A percentile compares a stretch with the other conserved stretches of the same genome.
phyloP scores from a whole-genome alignment of 495 filamentous ascomycete species.

The Penicillium subrubescens region DNA sequence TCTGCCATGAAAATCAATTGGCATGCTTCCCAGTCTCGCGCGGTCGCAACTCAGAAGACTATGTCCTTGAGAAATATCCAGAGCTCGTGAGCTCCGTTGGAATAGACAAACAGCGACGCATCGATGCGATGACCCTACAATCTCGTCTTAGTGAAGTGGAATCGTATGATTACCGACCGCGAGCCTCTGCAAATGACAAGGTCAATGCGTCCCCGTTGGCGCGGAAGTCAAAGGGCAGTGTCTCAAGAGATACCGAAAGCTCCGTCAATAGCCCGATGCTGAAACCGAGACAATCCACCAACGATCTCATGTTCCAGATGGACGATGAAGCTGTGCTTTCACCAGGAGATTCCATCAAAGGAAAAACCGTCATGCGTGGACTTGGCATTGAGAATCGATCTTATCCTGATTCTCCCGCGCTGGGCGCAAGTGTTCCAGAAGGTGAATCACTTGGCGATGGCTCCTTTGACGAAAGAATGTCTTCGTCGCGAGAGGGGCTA shows the following conservation, averaged over 20 bases:
- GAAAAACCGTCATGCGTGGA: slow-evolving; percentile 35
- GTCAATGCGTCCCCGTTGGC: slow-evolving; percentile 51
- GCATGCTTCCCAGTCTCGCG: slow-evolving; percentile 72
- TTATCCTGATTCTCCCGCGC: slow-evolving; percentile 31
- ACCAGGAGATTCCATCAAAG: slow-evolving; percentile 30
- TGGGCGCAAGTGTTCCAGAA: slow-evolving; percentile 34
- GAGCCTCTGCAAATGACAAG: slow-evolving; percentile 54
- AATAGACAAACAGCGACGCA: slow-evolving; percentile 54
- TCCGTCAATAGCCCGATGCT: slow-evolving; percentile 57
- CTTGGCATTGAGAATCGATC: slow-evolving; percentile 22
- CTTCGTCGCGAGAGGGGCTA: slow-evolving; percentile 24
- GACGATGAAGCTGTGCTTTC: slow-evolving; percentile 67
- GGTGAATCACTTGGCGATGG: slow-evolving; percentile 32
- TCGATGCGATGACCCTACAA: slow-evolving; percentile 62
- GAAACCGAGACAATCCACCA: slow-evolving; percentile 61
- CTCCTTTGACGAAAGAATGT: slow-evolving; percentile 40
- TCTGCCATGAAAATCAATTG: slow-evolving; percentile 80
- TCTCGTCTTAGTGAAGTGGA: slow-evolving; percentile 63
- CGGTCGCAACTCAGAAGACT: slow-evolving; percentile 69
- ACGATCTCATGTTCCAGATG: slow-evolving; percentile 94
- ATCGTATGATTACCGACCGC: slow-evolving; percentile 43
- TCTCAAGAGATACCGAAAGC: slow-evolving; percentile 48
- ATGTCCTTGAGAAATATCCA: slow-evolving; percentile 73
- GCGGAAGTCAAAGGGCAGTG: slow-evolving; percentile 53
- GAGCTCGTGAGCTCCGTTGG: slow-evolving; percentile 56